phyloP scores from a whole-genome alignment of 2,329 filamentous ascomycete species.

The Paecilomyces variotii region DNA sequence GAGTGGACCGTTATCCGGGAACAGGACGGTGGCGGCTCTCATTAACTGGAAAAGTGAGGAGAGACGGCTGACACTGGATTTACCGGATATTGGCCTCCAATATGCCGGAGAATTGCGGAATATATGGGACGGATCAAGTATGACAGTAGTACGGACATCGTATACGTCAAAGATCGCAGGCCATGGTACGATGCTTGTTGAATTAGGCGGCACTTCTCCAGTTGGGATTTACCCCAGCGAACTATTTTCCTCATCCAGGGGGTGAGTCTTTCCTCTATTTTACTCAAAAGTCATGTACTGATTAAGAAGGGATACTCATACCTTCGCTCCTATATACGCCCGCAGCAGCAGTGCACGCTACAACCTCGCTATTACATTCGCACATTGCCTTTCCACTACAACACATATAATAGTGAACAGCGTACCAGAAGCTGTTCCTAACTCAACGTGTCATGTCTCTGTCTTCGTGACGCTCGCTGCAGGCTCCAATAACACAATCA shows the following conservation, averaged over 20 bases:
- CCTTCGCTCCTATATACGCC: slow-evolving; percentile 15
- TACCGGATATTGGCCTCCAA: slow-evolving; percentile 35
- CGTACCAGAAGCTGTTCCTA: slow-evolving; percentile 3
- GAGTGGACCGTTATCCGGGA: slow-evolving; percentile 41
- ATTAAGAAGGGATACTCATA: background rate
- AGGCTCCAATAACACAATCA: slow-evolving; percentile 17
- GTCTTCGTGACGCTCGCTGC: slow-evolving; percentile 12
- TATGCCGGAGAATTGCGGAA: slow-evolving; percentile 26
- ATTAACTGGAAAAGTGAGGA: slow-evolving; percentile 44
- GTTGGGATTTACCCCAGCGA: slow-evolving; percentile 14
- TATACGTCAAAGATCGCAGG: slow-evolving; percentile 18
- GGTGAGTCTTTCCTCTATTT: slow-evolving; percentile 9
- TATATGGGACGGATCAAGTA: slow-evolving; percentile 18
- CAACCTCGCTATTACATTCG: slow-evolving; percentile 14
- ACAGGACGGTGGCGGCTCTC: slow-evolving; percentile 38
- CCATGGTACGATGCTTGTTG: slow-evolving; percentile 25
- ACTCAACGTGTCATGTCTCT: slow-evolving; percentile 5
- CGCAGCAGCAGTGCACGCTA: slow-evolving; percentile 19
- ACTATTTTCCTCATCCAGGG: slow-evolving; percentile 8
- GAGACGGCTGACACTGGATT: slow-evolving; percentile 35
- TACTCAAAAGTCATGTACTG: background rate
- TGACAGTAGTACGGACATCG: slow-evolving; percentile 13
- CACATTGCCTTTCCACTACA: slow-evolving; percentile 5
- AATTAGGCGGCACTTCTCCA: slow-evolving; percentile 16
- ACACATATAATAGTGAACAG: background rate